phyloP scores from a whole-genome alignment of 2,329 filamentous ascomycete species.

The Geosmithia flava region DNA sequence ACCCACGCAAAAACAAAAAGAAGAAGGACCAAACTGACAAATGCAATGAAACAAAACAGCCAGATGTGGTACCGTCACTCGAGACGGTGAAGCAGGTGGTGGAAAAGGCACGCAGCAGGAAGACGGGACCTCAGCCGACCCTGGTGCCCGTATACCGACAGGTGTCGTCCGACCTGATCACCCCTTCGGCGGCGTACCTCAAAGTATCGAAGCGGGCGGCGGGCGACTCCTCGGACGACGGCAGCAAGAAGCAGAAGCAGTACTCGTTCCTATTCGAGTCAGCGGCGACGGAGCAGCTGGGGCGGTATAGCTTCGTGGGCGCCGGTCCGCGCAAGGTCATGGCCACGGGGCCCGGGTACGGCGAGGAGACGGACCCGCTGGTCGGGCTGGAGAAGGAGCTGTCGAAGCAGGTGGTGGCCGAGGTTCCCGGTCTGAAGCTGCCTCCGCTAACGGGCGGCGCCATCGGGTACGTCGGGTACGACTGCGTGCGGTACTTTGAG shows the following conservation, averaged over 20 bases:
- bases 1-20: background rate
- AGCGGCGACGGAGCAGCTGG: constrained; percentile 85
- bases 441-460: constrained; percentile 85
- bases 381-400: constrained; percentile 74
- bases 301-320: constrained; percentile 90
- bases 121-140: constrained; percentile 36
- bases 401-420: constrained; percentile 63
- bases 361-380: constrained; percentile 72
- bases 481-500: constrained; percentile 96
- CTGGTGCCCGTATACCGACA: constrained; percentile 73
- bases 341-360: constrained; percentile 79
- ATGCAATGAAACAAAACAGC: constrained; percentile 10
- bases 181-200: constrained; percentile 87
- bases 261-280: constrained; percentile 94
- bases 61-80: constrained; percentile 30
- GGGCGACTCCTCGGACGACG: constrained; percentile 3
- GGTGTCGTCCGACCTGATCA: constrained; percentile 85
- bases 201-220: constrained; percentile 69
- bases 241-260: constrained; percentile 29
- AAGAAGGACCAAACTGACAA: background rate
- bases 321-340: constrained; percentile 70
- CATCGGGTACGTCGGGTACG: constrained; percentile 94
- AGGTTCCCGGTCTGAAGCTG: constrained; percentile 69
- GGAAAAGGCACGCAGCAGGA: constrained; percentile 17
- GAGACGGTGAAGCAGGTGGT: constrained; percentile 32